Conservation (phyloP, 1,284 basidiomycete genomes). For the Flammula alnicola region DNA sequence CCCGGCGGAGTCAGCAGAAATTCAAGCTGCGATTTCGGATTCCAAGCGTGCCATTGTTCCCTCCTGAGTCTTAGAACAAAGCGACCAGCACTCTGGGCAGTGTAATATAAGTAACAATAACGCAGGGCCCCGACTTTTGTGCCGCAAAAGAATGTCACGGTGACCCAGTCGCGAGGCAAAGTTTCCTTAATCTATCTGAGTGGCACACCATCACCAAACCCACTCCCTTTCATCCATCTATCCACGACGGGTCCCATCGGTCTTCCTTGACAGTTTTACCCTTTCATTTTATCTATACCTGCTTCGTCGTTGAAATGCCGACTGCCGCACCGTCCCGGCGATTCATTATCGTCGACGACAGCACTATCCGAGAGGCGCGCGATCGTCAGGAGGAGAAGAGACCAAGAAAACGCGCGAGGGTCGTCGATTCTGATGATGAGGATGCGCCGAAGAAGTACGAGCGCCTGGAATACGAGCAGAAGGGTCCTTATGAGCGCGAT, state of each 20-base stretch:
- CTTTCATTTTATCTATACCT: background rate
- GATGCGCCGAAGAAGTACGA: slow-evolving; percentile 15
- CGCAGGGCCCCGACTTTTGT: background rate
- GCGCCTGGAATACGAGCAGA: background rate
- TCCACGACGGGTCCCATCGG: slow-evolving; percentile 3
- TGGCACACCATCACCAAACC: background rate
- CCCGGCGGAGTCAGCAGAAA: too few relatives aligned
- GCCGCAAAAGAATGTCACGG: background rate
- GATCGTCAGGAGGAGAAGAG: slow-evolving; percentile 33
- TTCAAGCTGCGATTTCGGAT: too few relatives aligned
- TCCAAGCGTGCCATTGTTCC: too few relatives aligned
- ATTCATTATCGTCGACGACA: slow-evolving; percentile 37
- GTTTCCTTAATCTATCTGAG: background rate
- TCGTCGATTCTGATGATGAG: slow-evolving; percentile 31
- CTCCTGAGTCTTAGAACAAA: too few relatives aligned
- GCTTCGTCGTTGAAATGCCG: background rate
- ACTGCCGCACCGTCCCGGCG: slow-evolving; percentile 1
- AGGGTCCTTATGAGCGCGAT: slow-evolving; percentile 19
- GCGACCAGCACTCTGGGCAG: too few relatives aligned
- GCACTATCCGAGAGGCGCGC: slow-evolving; percentile 35
- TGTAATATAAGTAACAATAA: too few relatives aligned
- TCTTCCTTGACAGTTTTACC: background rate
- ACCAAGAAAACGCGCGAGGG: slow-evolving; percentile 34
- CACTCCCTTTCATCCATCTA: background rate
- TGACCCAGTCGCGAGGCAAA: background rate